A percentile compares a stretch with the other conserved stretches of the same genome.
Conservation (phyloP, 1,284 basidiomycete genomes). For the Cerrena zonata region DNA sequence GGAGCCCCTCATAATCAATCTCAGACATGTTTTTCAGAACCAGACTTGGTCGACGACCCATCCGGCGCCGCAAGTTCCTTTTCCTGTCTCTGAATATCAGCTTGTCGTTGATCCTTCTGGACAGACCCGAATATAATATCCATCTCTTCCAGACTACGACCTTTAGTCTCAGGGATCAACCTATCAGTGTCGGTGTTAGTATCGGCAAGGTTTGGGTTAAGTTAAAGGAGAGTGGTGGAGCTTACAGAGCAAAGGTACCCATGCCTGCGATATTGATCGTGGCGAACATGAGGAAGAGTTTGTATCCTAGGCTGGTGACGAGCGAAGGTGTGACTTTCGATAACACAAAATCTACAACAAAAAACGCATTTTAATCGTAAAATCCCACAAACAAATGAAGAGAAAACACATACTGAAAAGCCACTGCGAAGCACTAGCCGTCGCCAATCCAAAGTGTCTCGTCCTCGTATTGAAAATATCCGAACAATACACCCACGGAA, state of each 20-base stretch:
- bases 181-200: constrained; percentile 31
- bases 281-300: constrained; percentile 67
- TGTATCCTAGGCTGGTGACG: constrained; percentile 54
- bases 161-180: constrained; percentile 71
- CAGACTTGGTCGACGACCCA: no score
- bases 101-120: constrained; percentile 49
- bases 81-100: constrained; percentile 46
- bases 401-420: constrained; percentile 57
- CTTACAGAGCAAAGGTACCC: constrained; percentile 27
- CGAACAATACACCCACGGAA: constrained; percentile 65
- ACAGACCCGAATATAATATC: constrained; percentile 75
- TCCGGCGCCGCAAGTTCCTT: no score
- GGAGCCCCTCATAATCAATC: no score
- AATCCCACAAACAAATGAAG: constrained; percentile 1
- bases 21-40: no score
- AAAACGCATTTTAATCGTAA: background rate
- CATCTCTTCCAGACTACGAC: constrained; percentile 72
- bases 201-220: no score
- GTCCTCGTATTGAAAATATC: constrained; percentile 83
- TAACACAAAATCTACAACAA: constrained; percentile 58
- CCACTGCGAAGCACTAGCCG: constrained; percentile 72
- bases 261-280: constrained; percentile 48
- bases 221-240: background rate
- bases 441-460: constrained; percentile 69
- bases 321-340: constrained; percentile 68